Evolutionary conservation across 2,329 filamentous ascomycete genomes (phyloP).

Genomic region (Magnaporthiopsis rhizophila): DNA sequence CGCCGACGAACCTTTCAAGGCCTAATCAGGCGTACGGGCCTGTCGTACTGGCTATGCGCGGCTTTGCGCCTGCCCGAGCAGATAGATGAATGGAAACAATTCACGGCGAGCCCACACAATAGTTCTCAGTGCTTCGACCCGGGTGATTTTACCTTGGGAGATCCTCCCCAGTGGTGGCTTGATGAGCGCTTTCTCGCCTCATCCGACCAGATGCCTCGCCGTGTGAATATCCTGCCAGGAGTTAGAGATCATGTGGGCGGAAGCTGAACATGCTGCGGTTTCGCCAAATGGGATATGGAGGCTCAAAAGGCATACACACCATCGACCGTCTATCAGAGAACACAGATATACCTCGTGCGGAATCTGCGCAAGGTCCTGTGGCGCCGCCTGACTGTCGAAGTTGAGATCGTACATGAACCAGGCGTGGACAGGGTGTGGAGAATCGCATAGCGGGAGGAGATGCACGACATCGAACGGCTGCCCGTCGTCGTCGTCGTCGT

Average conservation of each 20-base stretch:
- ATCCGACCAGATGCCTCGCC: not conserved
- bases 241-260: not conserved
- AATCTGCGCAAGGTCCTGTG: not conserved
- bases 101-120: not conserved
- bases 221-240: not conserved
- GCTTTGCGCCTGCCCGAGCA: not conserved
- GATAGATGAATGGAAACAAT: not conserved
- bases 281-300: too few relatives aligned
- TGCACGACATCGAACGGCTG: not conserved
- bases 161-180: not conserved
- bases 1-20: not conserved
- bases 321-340: not conserved
- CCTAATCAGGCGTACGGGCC: not conserved
- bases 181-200: not conserved
- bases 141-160: too few relatives aligned
- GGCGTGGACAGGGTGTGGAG: not conserved
- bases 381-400: not conserved
- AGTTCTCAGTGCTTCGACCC: not conserved
- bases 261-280: not conserved
- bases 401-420: not conserved
- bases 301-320: not conserved
- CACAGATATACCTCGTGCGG: not conserved
- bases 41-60: not conserved
- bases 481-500: not conserved
- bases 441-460: not conserved